phyloP scores from a whole-genome alignment of 768 basidiomycete genomes.

The Panaeolus cyanescens region DNA sequence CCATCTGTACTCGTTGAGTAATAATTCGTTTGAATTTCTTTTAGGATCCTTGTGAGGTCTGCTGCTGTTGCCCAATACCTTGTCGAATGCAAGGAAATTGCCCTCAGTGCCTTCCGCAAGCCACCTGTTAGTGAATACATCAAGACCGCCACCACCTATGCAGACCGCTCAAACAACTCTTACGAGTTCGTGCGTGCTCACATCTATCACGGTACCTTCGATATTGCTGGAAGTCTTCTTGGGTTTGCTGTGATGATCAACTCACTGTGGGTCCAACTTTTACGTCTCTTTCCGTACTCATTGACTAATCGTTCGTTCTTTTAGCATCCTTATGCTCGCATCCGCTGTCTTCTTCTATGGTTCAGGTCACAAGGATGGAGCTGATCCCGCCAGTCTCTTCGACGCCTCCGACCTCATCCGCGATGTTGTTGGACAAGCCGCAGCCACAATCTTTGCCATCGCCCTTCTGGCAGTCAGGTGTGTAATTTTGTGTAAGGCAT shows the following conservation, averaged over 20 bases:
- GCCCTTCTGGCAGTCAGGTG: conserved; percentile 81
- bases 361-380: conserved; percentile 20
- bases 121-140: conserved; percentile 35
- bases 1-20: too few relatives aligned
- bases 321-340: conserved; percentile 80
- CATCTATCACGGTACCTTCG: conserved; percentile 63
- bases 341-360: conserved; percentile 78
- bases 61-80: conserved; percentile 15
- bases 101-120: conserved; percentile 35
- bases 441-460: conserved; percentile 86
- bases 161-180: conserved; percentile 58
- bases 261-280: conserved; percentile 54
- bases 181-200: conserved; percentile 61
- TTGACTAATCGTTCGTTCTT: conserved; percentile 3
- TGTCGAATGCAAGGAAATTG: conserved; percentile 21
- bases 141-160: conserved; percentile 43
- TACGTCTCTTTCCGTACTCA: conserved; percentile 1
- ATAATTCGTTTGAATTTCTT: conserved; percentile 18
- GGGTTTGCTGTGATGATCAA: conserved; percentile 91
- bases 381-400: conserved; percentile 70
- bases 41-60: conserved; percentile 2
- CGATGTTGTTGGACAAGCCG: conserved; percentile 70
- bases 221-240: conserved; percentile 69
- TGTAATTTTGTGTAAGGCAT: neutral
- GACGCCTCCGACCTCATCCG: conserved; percentile 80